Base-by-base conservation (phyloP, 176 grass and related monocot species). In the Musa troglodytarum region DNA sequence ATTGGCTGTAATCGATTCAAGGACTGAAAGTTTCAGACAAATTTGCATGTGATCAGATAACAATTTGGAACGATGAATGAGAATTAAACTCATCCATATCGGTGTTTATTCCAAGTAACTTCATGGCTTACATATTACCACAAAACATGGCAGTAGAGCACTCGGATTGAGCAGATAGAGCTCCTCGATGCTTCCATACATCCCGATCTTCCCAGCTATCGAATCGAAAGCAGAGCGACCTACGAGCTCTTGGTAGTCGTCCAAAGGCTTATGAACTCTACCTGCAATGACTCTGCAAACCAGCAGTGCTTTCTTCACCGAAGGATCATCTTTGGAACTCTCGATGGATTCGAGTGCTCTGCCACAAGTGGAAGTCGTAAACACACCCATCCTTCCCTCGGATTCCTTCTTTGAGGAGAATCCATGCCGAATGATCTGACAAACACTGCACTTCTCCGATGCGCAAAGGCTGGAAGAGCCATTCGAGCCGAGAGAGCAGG, bases 211-310 rank as follows among this genome's bases (percentile, higher is more conserved):
- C 17, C 88, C 92, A 4, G 92, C 92, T 1, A 96, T 82, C 0
- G 92, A 96, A 76, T 96, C 92, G 64, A 96, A 96, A 28, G 81
- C 88, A 0, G 71, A 55, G 67, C 91, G 81, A 57, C 63, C 69
- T 22, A 76, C 76, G 17, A 80, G 54, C 10, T 82, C 83, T 71
- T 76, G 83, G 52, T 84, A 74, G 11, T 88, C 84, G 55, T 90
- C 92, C 72, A 90, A 76, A 10, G 83, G 88, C 73, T 83, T 85
- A 61, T 86, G 92, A 72, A 96, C 86, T 29, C 92, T 83, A 53
- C 92, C 92, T 5, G 92, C 92, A 59, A 96, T 86, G 72, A 86
- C 92, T 74, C 92, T 81, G 63, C 92, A 96, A 50, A 96, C 86
- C 11, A 96, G 49, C 79, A 96, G 6, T 20, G 84, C 85, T 12